Percentiles rank a stretch among this genome's conserved stretches.
Conservation (phyloP, 495 filamentous ascomycete species). For the Podospora bellae-mahoneyi region DNA sequence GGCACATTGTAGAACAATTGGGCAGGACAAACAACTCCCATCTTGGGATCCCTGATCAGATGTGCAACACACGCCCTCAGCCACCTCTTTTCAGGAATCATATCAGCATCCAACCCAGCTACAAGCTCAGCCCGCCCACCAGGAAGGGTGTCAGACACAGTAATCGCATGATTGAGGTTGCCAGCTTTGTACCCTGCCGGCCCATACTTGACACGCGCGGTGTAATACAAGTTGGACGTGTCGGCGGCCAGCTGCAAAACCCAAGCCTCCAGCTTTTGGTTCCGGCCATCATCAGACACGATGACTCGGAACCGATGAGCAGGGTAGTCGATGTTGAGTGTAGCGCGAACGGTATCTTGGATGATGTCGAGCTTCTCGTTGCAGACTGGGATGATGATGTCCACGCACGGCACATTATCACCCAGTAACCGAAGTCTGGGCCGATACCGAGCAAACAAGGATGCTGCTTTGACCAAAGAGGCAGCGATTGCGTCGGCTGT, state of each 20-base stretch:
- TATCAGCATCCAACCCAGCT: conserved; percentile 54
- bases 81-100: conserved; percentile 56
- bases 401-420: conserved; percentile 46
- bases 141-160: conserved; percentile 32
- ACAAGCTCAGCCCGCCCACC: conserved; percentile 48
- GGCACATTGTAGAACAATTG: conserved; percentile 57
- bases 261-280: conserved; percentile 35
- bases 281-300: conserved; percentile 50
- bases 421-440: conserved; percentile 44
- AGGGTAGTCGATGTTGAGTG: conserved; percentile 50
- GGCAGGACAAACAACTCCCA: conserved; percentile 52
- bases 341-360: conserved; percentile 51
- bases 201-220: conserved; percentile 45
- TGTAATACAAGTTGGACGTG: conserved; percentile 42
- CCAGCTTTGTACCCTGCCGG: conserved; percentile 54
- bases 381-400: conserved; percentile 52
- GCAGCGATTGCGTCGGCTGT: neutral
- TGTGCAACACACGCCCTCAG: conserved; percentile 50
- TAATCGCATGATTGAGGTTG: conserved; percentile 51
- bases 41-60: conserved; percentile 43
- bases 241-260: conserved; percentile 28
- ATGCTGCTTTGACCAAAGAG: neutral
- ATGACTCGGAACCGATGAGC: conserved; percentile 47
- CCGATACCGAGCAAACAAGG: conserved; percentile 17
- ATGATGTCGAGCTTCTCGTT: conserved; percentile 52